Evolutionary conservation across 306 rosid species (phyloP).

Genomic region (Vicia faba): DNA sequence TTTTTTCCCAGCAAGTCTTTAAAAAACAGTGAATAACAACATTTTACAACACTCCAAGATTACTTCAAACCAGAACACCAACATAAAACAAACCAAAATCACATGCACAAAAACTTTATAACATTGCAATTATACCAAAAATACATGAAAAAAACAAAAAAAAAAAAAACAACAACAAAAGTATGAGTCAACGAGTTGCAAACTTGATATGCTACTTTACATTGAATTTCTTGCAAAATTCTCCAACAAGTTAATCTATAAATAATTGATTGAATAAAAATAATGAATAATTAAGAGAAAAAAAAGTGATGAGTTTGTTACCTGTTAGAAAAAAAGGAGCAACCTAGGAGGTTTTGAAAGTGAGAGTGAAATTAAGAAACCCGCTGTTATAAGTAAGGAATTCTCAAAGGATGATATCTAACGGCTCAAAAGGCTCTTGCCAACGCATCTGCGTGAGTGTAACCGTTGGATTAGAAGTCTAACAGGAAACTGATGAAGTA

Average conservation of each 20-base stretch:
- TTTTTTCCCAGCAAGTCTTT: too few relatives aligned
- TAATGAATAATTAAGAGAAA: neutral
- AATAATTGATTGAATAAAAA: neutral
- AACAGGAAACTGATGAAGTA: neutral
- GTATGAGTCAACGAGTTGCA: neutral
- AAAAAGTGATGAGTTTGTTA: conserved; percentile 14
- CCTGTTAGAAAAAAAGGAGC: conserved; percentile 27
- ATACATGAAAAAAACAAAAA: neutral
- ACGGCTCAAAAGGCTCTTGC: conserved; percentile 13
- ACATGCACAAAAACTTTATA: conserved; percentile 24
- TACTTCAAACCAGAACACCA: neutral
- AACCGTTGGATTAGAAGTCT: conserved; percentile 16
- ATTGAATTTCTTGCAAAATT: neutral
- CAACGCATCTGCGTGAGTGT: neutral
- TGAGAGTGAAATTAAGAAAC: conserved; percentile 6
- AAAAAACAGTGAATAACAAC: conserved; percentile 12
- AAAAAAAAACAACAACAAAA: neutral
- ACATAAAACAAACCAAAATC: neutral
- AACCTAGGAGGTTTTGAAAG: neutral
- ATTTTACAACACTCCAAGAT: neutral
- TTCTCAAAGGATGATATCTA: conserved; percentile 30
- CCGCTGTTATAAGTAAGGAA: neutral
- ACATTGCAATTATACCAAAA: neutral
- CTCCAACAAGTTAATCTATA: conserved; percentile 1
- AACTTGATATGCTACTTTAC: neutral